Evolutionary conservation across 371 early-diverging fungal genomes (phyloP), one percentile per base, ranked within the genome.

Genomic region (Apophysomyces variabilis): DNA sequence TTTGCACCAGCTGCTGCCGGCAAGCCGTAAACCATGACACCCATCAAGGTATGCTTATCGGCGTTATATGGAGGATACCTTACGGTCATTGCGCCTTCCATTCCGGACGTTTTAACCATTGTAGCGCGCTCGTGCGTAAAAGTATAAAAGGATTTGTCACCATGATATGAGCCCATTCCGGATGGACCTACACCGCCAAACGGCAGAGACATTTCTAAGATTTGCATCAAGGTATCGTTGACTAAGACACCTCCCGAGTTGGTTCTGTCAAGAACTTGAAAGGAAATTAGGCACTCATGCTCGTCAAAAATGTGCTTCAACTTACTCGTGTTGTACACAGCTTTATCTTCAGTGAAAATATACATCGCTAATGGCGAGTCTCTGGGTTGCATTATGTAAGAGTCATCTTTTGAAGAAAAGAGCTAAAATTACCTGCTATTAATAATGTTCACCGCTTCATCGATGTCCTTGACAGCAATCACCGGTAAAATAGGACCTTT

Each of bases 161-260:
- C 96, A 45, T 92, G 93, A 73, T 95, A 96, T 39, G 75, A 70
- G 60, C 46, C 47, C 62, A 62, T 54, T 13, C 97, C 97, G n/a
- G 91, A 90, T 3, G 87, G 76, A 0, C 96, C 96, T 8, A 92
- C 85, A 18, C 96, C 97, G 41, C 95, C 95, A 76, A 95, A 95
- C 13, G 97, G 96, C 54, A 92, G 64, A 45, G 77, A 69, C 6
- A 72, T 60, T 59, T 83, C 83, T 66, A 75, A 69, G 16, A 72
- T 74, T 32, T 84, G 82, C 76, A 91, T 76, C 67, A 92, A 62
- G 6, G 86, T 78, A 69, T 95, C 95, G 74, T 96, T 95, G 65
- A 92, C 82, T 12, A 82, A 61, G 5, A 79, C 87, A 59, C 78
- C 80, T 26, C 95, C 96, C 11, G 93, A 90, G 50, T 81, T 80